These are phyloP conservation scores for Lolium perenne DNA, from an alignment of 176 grass and related monocot genomes.

Conservation along the genomic window DNA sequence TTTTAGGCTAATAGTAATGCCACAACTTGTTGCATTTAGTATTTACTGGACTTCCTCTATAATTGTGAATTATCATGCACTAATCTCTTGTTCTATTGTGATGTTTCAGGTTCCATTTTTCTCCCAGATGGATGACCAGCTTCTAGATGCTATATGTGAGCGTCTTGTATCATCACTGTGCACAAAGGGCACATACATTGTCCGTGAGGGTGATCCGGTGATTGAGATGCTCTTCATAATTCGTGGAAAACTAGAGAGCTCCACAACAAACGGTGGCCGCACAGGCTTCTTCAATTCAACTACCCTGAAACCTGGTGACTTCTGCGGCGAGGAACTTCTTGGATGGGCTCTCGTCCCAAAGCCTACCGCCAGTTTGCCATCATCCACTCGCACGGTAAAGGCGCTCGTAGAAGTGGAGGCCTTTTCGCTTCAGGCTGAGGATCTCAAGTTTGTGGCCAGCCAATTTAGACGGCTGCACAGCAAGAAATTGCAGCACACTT, in stretches of 20 bases:
- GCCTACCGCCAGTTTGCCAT: slow-evolving; percentile 76
- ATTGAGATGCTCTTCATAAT: slow-evolving; percentile 98
- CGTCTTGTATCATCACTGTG: slow-evolving; percentile 88
- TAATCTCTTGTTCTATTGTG: not conserved
- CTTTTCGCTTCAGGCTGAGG: slow-evolving; percentile 79
- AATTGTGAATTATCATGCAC: not conserved
- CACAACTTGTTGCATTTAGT: not conserved
- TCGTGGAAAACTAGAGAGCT: slow-evolving; percentile 93
- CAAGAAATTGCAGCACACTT: slow-evolving; percentile 88
- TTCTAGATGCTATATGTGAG: slow-evolving; percentile 95
- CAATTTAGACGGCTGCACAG: slow-evolving; percentile 97
- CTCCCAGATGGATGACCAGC: slow-evolving; percentile 90
- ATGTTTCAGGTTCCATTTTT: slow-evolving; percentile 86
- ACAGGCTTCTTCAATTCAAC: slow-evolving; percentile 95
- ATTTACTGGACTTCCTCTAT: not conserved
- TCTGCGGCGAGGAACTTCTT: slow-evolving; percentile 93
- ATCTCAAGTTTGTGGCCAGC: slow-evolving; percentile 93
- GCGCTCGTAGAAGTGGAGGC: slow-evolving; percentile 89
- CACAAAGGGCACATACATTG: slow-evolving; percentile 84
- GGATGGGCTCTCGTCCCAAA: slow-evolving; percentile 90
- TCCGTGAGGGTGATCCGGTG: slow-evolving; percentile 95
- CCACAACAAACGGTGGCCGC: slow-evolving; percentile 89
- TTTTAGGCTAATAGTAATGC: not conserved
- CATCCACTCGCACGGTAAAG: slow-evolving; percentile 76
- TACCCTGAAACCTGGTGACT: slow-evolving; percentile 72